phyloP scores from a whole-genome alignment of 306 rosid genomes.

The barrel medic (Medicago truncatula) region MtrunA17r5.0-ANR NC_053044.1:3066501-3067000 shows the following conservation, averaged over 20 bases:
- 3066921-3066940: constrained; percentile 4
- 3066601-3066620: constrained; percentile 8
- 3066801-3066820: background rate
- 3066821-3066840: background rate
- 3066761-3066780: constrained; percentile 16
- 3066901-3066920: background rate
- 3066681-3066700: constrained; percentile 19
- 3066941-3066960: background rate
- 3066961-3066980: constrained; percentile 1
- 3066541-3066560: constrained; percentile 5
- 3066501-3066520: background rate
- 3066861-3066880: background rate
- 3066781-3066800: constrained; percentile 2
- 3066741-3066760: background rate
- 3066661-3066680: constrained; percentile 3
- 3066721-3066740: constrained; percentile 22
- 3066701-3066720: background rate
- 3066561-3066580: background rate
- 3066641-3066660: background rate
- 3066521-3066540: background rate
- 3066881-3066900: background rate
- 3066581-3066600: background rate
- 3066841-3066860: background rate
- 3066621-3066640: background rate
- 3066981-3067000: background rate